These are phyloP conservation scores for Cladosporium halotolerans DNA, from an alignment of 2,329 filamentous ascomycete genomes.

Conservation along the genomic window DNA sequence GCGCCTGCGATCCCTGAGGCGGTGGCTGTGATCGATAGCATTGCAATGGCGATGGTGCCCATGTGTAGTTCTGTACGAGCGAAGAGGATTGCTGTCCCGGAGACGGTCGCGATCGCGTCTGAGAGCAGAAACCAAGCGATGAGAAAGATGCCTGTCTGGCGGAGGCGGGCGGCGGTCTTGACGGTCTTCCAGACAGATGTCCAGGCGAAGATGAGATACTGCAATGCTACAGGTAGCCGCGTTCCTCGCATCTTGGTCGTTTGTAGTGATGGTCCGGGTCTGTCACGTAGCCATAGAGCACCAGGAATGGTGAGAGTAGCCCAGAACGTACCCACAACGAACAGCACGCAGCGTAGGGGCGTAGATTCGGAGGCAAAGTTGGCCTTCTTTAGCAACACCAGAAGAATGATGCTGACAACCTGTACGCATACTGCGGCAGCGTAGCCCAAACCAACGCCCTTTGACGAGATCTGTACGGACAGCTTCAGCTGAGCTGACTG, in stretches of 20 bases:
- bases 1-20: conserved; percentile 76
- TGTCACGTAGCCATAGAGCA: conserved; percentile 72
- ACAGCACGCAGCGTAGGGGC: conserved; percentile 73
- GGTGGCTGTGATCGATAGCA: conserved; percentile 89
- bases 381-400: conserved; percentile 48
- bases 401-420: conserved; percentile 65
- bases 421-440: conserved; percentile 76
- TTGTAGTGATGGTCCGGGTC: conserved; percentile 75
- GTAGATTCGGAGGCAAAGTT: conserved; percentile 67
- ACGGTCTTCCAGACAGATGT: conserved; percentile 72
- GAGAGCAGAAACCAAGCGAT: conserved; percentile 86
- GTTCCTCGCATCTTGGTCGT: conserved; percentile 21
- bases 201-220: conserved; percentile 77
- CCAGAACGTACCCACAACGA: conserved; percentile 85
- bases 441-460: conserved; percentile 86
- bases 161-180: conserved; percentile 59
- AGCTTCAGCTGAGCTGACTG: conserved; percentile 62
- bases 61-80: conserved; percentile 87
- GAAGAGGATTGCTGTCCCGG: conserved; percentile 88
- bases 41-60: conserved; percentile 73
- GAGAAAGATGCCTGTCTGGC: conserved; percentile 70
- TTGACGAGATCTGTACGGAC: conserved; percentile 79
- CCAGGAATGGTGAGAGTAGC: conserved; percentile 77
- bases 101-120: conserved; percentile 87
- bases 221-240: conserved; percentile 31